phyloP scores from a whole-genome alignment of 1,284 basidiomycete species.

The Porodaedalea pini region DNA sequence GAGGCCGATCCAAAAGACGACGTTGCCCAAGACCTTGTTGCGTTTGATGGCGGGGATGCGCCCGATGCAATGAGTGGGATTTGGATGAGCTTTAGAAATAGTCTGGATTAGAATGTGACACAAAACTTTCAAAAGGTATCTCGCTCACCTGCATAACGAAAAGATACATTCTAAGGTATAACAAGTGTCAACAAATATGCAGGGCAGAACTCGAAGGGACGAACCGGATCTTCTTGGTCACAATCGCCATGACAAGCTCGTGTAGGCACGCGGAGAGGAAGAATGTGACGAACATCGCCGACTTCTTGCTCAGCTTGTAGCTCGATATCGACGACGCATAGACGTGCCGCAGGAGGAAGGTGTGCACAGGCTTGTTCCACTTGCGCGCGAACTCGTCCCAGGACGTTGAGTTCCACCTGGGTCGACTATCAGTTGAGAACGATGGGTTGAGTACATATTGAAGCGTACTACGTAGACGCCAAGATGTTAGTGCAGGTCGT shows the following conservation, averaged over 20 bases:
- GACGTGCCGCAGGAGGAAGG: constrained; percentile 92
- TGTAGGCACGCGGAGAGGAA: constrained; percentile 84
- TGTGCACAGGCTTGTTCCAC: constrained; percentile 93
- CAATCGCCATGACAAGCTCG: constrained; percentile 95
- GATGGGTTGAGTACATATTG: not conserved
- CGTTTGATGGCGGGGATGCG: constrained; percentile 72
- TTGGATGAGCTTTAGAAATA: constrained; percentile 70
- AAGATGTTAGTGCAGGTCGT: not conserved
- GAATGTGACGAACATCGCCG: constrained; percentile 91
- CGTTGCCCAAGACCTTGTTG: constrained; percentile 76
- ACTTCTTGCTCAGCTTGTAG: constrained; percentile 69
- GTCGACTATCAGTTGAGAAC: not conserved
- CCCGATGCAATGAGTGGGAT: constrained; percentile 87
- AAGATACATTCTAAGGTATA: constrained; percentile 60
- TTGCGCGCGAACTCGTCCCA: constrained; percentile 97
- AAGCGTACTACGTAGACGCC: constrained; percentile 12
- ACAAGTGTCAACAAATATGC: not conserved
- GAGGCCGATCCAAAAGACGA: constrained; percentile 91
- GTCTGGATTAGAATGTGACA: constrained; percentile 23
- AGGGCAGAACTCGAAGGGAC: constrained; percentile 26
- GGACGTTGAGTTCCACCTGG: constrained; percentile 90
- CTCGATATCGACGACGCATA: constrained; percentile 84
- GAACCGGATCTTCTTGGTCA: constrained; percentile 83
- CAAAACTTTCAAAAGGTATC: too few species aligned
- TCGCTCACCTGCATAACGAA: constrained; percentile 57